Conservation (phyloP, 257 asterid genomes). For the Solanum arcanum region DNA sequence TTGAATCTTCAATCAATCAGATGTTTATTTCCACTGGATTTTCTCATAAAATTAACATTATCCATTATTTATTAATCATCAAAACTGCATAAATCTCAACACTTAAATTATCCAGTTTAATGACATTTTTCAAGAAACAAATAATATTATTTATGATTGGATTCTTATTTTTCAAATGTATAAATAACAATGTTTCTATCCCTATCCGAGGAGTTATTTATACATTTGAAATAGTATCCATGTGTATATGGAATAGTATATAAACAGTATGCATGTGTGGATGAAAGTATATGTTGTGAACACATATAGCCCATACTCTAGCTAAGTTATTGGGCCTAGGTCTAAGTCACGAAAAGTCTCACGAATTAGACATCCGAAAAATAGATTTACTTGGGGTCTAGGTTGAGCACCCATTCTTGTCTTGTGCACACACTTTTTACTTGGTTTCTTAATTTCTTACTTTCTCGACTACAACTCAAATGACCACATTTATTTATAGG, state of each 20-base stretch:
- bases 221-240: neutral
- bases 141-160: too few species aligned
- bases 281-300: neutral
- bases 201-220: too few species aligned
- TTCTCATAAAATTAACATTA: too few species aligned
- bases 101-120: too few species aligned
- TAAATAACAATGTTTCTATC: too few species aligned
- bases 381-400: neutral
- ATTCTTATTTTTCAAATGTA: too few species aligned
- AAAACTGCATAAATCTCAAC: too few species aligned
- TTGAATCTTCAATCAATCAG: too few species aligned
- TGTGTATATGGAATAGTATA: neutral
- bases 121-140: too few species aligned
- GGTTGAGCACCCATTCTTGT: neutral
- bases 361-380: neutral
- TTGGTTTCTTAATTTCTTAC: too few species aligned
- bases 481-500: neutral
- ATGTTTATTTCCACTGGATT: too few species aligned
- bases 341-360: neutral
- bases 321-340: neutral
- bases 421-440: neutral
- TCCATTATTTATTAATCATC: too few species aligned
- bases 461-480: neutral
- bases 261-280: neutral
- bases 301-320: neutral